Percentiles rank a stretch among this genome's conserved stretches.
phyloP scores from a whole-genome alignment of 106 monocot genomes.

The Phalaenopsis aphrodite region DNA sequence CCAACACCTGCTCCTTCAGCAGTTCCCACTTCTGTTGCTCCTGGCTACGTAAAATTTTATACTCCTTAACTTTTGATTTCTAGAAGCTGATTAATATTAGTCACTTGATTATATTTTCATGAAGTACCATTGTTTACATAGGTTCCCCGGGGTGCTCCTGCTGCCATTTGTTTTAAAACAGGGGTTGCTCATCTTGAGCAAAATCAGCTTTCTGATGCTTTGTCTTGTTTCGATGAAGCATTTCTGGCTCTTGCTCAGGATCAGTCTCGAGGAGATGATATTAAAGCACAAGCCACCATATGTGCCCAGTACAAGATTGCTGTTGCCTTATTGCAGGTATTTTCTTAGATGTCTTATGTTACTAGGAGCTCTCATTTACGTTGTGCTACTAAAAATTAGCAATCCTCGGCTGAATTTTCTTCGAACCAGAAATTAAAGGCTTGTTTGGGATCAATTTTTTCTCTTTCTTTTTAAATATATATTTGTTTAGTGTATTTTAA shows the following conservation, averaged over 20 bases:
- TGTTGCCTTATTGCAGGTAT: constrained; percentile 87
- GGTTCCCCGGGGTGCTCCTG: constrained; percentile 92
- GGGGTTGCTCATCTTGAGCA: constrained; percentile 92
- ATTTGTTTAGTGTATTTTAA: no score
- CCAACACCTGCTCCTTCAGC: constrained; percentile 24
- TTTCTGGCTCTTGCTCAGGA: constrained; percentile 97
- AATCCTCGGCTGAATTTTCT: background rate
- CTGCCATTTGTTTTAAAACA: constrained; percentile 83
- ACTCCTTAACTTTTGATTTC: background rate
- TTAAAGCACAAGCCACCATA: constrained; percentile 95
- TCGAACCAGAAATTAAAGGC: background rate
- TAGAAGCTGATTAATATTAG: background rate
- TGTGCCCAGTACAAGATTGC: constrained; percentile 99
- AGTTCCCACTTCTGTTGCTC: constrained; percentile 68
- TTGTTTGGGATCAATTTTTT: no score
- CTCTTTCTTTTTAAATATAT: no score
- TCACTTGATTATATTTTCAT: constrained; percentile 1
- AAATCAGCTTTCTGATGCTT: constrained; percentile 89
- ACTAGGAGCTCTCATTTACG: background rate
- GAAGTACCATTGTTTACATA: constrained; percentile 12
- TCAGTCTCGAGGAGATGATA: constrained; percentile 80
- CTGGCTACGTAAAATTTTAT: constrained; percentile 59
- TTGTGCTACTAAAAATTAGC: background rate
- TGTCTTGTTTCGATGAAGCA: constrained; percentile 96
- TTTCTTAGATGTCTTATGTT: background rate